Percentiles rank a stretch among this genome's conserved stretches.
phyloP scores from a whole-genome alignment of 345 rosid species.

The Aquilaria malaccensis region DNA sequence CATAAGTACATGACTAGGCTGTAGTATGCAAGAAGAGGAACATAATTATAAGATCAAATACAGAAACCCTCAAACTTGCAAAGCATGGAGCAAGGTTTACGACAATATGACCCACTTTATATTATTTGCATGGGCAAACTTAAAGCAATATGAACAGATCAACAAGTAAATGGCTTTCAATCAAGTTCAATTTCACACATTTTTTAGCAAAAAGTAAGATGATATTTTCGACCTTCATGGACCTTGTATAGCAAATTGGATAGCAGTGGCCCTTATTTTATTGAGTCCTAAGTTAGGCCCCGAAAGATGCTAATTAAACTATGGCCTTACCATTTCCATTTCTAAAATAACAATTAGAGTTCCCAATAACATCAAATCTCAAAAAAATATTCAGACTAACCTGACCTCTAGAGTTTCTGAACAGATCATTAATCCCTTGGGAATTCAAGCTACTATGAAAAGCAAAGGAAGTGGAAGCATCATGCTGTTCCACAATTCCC shows the following conservation, averaged over 20 bases:
- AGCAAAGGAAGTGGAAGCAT: slow-evolving; percentile 18
- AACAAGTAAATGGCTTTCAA: too few relatives aligned
- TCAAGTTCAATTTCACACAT: too few relatives aligned
- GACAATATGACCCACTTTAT: background rate
- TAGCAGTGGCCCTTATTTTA: too few relatives aligned
- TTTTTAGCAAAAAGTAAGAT: too few relatives aligned
- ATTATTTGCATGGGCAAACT: too few relatives aligned
- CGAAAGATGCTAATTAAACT: too few relatives aligned
- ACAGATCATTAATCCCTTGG: slow-evolving; percentile 16
- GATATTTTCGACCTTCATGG: too few relatives aligned
- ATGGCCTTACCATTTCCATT: background rate
- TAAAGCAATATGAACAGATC: too few relatives aligned
- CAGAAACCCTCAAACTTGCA: background rate
- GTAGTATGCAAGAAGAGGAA: slow-evolving; percentile 8
- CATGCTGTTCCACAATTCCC: slow-evolving; percentile 12
- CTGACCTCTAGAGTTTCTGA: slow-evolving; percentile 26
- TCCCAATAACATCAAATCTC: background rate
- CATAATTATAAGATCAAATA: background rate
- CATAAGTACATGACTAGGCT: slow-evolving; percentile 7
- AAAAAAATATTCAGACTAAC: slow-evolving; percentile 17
- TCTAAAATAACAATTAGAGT: background rate
- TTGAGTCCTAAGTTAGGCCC: too few relatives aligned
- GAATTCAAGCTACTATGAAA: slow-evolving; percentile 11
- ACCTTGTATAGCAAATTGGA: too few relatives aligned
- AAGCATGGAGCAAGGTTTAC: background rate